Percentiles rank a stretch among this genome's conserved stretches.
phyloP scores from a whole-genome alignment of 768 basidiomycete species.

The Tephrocybe sp. region DNA sequence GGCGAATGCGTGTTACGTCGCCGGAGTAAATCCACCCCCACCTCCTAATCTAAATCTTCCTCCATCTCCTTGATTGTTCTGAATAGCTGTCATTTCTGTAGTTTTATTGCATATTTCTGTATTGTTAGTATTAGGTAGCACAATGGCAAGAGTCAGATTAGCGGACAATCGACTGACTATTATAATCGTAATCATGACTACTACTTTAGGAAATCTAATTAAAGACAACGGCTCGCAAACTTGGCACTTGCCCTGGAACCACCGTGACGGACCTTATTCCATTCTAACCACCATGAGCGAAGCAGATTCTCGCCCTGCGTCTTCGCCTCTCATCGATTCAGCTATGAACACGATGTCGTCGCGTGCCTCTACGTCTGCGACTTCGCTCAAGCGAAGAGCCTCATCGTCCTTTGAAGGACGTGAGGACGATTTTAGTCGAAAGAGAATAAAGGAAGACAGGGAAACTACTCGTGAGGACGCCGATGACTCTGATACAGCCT shows the following conservation, averaged over 20 bases:
- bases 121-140: constrained; percentile 9
- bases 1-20: constrained; percentile 42
- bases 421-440: constrained; percentile 49
- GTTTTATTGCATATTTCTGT: constrained; percentile 10
- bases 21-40: constrained; percentile 46
- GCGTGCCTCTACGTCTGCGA: constrained; percentile 11
- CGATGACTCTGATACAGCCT: constrained; percentile 8
- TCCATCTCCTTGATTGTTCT: constrained; percentile 27
- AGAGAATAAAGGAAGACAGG: constrained; percentile 58
- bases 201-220: constrained; percentile 22
- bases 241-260: constrained; percentile 19
- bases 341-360: constrained; percentile 15
- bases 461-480: constrained; percentile 15
- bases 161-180: constrained; percentile 7
- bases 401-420: constrained; percentile 57
- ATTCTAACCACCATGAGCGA: constrained; percentile 15
- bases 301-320: constrained; percentile 9
- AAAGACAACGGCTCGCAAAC: constrained; percentile 20
- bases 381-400: constrained; percentile 57
- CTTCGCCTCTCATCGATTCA: constrained; percentile 18
- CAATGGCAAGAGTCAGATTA: constrained; percentile 2
- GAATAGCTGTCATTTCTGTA: constrained; percentile 17
- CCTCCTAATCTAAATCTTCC: constrained; percentile 37
- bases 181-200: constrained; percentile 18
- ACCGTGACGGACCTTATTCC: constrained; percentile 15